Base-by-base conservation (phyloP, 108 stramenopile genomes). In the Pseudonitzschia pungens region DNA sequence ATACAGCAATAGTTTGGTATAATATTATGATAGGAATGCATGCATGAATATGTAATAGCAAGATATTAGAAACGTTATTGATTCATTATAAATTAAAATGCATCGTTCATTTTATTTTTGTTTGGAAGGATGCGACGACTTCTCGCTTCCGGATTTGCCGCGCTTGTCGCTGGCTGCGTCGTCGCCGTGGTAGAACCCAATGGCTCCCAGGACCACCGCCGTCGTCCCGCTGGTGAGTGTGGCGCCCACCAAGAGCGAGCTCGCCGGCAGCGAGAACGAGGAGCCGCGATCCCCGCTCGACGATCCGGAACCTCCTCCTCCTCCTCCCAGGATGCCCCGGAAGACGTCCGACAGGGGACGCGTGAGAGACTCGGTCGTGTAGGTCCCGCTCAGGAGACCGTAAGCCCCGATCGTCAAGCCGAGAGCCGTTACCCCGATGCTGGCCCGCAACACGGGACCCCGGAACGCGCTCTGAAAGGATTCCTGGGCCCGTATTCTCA, bases 361-460 rank as follows among this genome's bases (percentile, higher is more conserved):
- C 24, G 21, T 10, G 22, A 24, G n/a, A 31, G 21, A 67, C 28
- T 67, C 26, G 27, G 44, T 14, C 21, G 8, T 14, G 43, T 28
- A 28, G 40, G 66, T 48, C 10, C 28, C 28, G n/a, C 7, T 50
- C 40, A 21, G 7, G n/a, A 41, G 21, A 44, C 66, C 66, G 14
- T 24, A 67, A 21, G 45, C 28, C 15, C 66, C 66, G 16, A 67
- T 29, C 8, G 45, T 24, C 28, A 67, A 12, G n/a, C 66, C 66
- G 21, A 67, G 45, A 8, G 45, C 45, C 27, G 66, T 67, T 14
- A 50, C 45, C 4, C 66, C 66, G 20, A 67, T n/a, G 44, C 66
- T 67, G n/a, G 22, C 66, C 12, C 66, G 21, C 42, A 45, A 67
- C 2, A 67, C 22, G 12, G 66, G 43, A 11, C 43, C 44, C 31